Evolutionary conservation across 129 eudicot species (phyloP), one percentile per base, ranked within the genome.

Genomic region (Logfia minima): DNA sequence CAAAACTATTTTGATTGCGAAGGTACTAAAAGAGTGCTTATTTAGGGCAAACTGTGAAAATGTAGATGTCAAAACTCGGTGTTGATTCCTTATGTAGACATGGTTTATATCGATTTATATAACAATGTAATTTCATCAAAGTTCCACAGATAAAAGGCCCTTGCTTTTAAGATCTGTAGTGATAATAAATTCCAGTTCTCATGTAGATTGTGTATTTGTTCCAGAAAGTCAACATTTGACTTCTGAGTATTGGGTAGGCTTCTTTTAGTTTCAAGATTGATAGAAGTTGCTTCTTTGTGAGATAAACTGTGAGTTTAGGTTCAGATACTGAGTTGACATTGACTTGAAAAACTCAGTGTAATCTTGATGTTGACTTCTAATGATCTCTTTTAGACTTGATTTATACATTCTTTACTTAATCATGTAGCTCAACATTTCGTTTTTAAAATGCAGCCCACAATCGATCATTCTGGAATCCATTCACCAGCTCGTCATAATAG

Each of bases 401-500:
- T 52, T 45, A 45, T 43, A 41, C 43, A 10, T 70, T 69, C 68
- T 10, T 75, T 64, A 63, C 39, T 32, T 1, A 61, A 26, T 9
- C 61, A 51, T 71, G 53, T 70, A 61, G 18, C 45, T 59, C 69
- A 55, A 48, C 62, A 70, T 59, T 71, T 37, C 8, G 71, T 66
- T 58, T 76, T 48, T 19, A 16, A 10, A 14, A 11, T 82, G 87
- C 92, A 92, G 92, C 29, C 82, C 34, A 73, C 83, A 17, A 71
- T 63, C n/a, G 83, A 83, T 71, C 91, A 90, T 76, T 60, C 85
- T 10, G 92, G 87, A 53, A 75, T 73, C 59, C 79, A 82, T 22
- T 79, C 88, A 62, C 89, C 86, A 37, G 76, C 87, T 74, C 88
- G 85, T 79, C 88, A 81, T 71, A 75, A 66, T 41, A 79, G 90